These are phyloP conservation scores for Cladosporium sp. DNA, from an alignment of 2,329 filamentous ascomycete genomes.

Conservation along the genomic window DNA sequence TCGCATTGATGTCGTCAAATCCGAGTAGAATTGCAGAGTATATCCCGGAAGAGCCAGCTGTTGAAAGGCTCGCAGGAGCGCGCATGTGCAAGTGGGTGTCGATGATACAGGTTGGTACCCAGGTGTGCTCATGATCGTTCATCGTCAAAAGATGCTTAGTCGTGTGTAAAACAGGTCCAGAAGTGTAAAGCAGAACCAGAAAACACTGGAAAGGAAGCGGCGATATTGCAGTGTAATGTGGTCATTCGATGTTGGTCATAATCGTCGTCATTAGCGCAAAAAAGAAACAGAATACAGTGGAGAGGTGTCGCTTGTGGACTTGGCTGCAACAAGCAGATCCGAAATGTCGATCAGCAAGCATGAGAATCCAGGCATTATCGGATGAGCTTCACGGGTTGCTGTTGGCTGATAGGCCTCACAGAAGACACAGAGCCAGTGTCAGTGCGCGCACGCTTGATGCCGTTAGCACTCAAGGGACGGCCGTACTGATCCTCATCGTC, in stretches of 20 bases:
- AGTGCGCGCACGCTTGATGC: conserved; percentile 75
- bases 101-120: background rate
- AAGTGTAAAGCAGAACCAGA: conserved; percentile 2
- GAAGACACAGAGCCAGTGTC: conserved; percentile 27
- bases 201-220: background rate
- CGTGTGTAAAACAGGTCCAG: conserved; percentile 8
- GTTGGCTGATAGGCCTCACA: conserved; percentile 27
- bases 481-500: conserved; percentile 63
- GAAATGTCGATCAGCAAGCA: background rate
- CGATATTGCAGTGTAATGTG: conserved; percentile 7
- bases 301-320: background rate
- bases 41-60: background rate
- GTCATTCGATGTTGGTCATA: conserved; percentile 10
- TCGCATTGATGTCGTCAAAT: background rate
- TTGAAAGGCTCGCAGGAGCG: background rate
- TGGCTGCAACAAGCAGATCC: background rate
- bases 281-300: conserved; percentile 10
- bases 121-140: background rate
- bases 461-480: conserved; percentile 58
- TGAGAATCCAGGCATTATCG: conserved; percentile 1
- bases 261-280: conserved; percentile 12
- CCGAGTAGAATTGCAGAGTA: background rate
- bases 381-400: conserved; percentile 26
- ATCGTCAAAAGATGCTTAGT: background rate
- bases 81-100: background rate